These are phyloP conservation scores for Hyphopichia buzzinii DNA, from an alignment of 1,139 yeast species.

Conservation along the genomic window DNA sequence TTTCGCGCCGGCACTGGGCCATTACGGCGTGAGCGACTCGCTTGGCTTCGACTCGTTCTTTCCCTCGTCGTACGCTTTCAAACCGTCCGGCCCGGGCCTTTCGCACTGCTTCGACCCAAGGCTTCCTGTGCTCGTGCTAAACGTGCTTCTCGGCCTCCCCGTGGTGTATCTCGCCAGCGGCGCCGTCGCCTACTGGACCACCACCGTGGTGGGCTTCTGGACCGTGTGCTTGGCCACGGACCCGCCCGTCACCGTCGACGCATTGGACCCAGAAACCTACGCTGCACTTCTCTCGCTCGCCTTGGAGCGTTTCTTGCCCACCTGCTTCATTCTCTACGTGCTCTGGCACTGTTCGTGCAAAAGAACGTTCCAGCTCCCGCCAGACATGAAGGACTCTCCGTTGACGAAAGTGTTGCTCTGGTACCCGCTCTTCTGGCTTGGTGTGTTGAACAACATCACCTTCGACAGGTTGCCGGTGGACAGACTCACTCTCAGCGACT, in stretches of 20 bases:
- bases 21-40: constrained; percentile 52
- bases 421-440: constrained; percentile 84
- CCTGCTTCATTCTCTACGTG: constrained; percentile 66
- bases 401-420: constrained; percentile 60
- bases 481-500: constrained; percentile 68
- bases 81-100: constrained; percentile 15
- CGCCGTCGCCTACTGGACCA: constrained; percentile 58
- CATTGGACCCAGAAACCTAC: constrained; percentile 50
- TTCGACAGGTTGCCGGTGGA: constrained; percentile 89
- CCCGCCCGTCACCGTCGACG: constrained; percentile 68
- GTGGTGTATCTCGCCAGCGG: constrained; percentile 58
- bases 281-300: constrained; percentile 68
- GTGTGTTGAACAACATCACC: constrained; percentile 80
- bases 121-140: constrained; percentile 50
- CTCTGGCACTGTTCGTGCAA: constrained; percentile 62
- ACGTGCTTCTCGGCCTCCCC: constrained; percentile 60
- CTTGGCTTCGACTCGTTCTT: constrained; percentile 68
- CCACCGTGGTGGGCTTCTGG: constrained; percentile 78
- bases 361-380: constrained; percentile 25
- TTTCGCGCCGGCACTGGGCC: constrained; percentile 49
- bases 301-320: constrained; percentile 72
- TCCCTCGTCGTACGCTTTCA: constrained; percentile 70
- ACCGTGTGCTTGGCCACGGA: constrained; percentile 77
- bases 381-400: constrained; percentile 32
- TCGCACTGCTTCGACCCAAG: constrained; percentile 69